Percentiles rank a stretch among this genome's conserved stretches.
These are phyloP conservation scores for Akanthomyces lecanii DNA, from an alignment of 2,329 filamentous ascomycete species.

Conservation along the genomic window DNA sequence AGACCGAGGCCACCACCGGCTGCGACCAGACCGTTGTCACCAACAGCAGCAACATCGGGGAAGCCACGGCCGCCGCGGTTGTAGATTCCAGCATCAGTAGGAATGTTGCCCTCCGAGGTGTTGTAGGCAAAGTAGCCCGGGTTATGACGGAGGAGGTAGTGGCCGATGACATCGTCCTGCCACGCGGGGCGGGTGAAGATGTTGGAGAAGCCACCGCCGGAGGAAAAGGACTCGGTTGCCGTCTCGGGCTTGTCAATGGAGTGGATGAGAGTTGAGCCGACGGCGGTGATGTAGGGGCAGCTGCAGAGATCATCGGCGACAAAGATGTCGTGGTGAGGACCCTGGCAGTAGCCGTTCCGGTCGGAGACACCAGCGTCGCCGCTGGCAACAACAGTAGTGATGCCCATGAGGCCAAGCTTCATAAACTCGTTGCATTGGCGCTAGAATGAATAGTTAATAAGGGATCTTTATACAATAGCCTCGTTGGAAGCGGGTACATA, in stretches of 20 bases:
- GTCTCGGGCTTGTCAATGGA: slow-evolving; percentile 39
- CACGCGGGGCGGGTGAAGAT: slow-evolving; percentile 44
- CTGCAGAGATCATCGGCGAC: slow-evolving; percentile 24
- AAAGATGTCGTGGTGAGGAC: slow-evolving; percentile 36
- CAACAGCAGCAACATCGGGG: slow-evolving; percentile 43
- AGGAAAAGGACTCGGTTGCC: slow-evolving; percentile 43
- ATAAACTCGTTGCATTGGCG: slow-evolving; percentile 37
- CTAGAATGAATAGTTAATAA: slow-evolving; percentile 28
- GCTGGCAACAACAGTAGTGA: slow-evolving; percentile 34
- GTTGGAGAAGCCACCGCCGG: slow-evolving; percentile 46
- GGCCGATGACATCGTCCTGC: slow-evolving; percentile 36
- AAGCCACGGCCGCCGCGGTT: slow-evolving; percentile 36
- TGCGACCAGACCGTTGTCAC: slow-evolving; percentile 40
- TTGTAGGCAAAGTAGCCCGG: slow-evolving; percentile 26
- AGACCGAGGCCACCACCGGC: slow-evolving; percentile 40
- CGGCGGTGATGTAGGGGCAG: slow-evolving; percentile 44
- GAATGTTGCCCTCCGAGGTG: slow-evolving; percentile 28
- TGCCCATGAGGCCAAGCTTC: slow-evolving; percentile 39
- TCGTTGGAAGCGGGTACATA: slow-evolving; percentile 33
- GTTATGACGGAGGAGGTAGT: slow-evolving; percentile 31
- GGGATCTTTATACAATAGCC: not conserved
- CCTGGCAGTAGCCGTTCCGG: slow-evolving; percentile 14
- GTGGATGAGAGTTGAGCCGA: slow-evolving; percentile 46
- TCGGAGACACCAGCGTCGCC: slow-evolving; percentile 28
- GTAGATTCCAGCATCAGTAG: slow-evolving; percentile 40